A percentile compares a stretch with the other conserved stretches of the same genome.
These are phyloP conservation scores for Halocafeteria seosinensis DNA, from an alignment of 108 stramenopile genomes.

Conservation along the genomic window DNA sequence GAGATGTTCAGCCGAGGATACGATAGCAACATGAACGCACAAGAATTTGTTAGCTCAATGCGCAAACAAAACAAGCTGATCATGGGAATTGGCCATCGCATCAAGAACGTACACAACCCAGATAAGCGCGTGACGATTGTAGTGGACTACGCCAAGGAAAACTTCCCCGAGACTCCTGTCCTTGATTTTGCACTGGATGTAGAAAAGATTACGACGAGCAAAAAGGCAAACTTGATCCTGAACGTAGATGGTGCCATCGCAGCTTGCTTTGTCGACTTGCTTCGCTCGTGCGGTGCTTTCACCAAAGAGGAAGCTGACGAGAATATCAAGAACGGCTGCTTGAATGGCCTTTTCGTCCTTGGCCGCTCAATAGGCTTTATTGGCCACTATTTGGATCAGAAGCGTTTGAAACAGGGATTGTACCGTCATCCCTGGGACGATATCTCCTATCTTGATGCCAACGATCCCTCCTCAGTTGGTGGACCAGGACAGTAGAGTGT, in stretches of 20 bases:
- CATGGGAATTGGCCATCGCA: conserved; percentile 74
- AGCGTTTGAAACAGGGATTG: conserved; percentile 66
- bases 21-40: conserved; percentile 47
- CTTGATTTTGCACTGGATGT: conserved; percentile 64
- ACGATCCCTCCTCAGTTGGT: not conserved
- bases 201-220: conserved; percentile 67
- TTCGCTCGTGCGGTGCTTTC: conserved; percentile 70
- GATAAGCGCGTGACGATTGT: conserved; percentile 68
- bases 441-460: conserved; percentile 45
- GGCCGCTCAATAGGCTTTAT: conserved; percentile 68
- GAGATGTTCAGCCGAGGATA: conserved; percentile 50
- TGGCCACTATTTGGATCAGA: conserved; percentile 72
- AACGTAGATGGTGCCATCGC: conserved; percentile 84
- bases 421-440: conserved; percentile 79
- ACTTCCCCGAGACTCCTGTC: conserved; percentile 59
- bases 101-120: conserved; percentile 60
- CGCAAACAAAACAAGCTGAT: conserved; percentile 60
- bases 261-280: conserved; percentile 69
- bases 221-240: conserved; percentile 63
- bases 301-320: conserved; percentile 61
- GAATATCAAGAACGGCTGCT: conserved; percentile 58
- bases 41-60: conserved; percentile 56
- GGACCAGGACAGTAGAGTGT: not conserved
- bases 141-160: conserved; percentile 55
- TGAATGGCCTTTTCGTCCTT: conserved; percentile 69